A percentile compares a stretch with the other conserved stretches of the same genome.
Conservation (phyloP, 2,329 filamentous ascomycete genomes). For the Cladophialophora immunda region DNA sequence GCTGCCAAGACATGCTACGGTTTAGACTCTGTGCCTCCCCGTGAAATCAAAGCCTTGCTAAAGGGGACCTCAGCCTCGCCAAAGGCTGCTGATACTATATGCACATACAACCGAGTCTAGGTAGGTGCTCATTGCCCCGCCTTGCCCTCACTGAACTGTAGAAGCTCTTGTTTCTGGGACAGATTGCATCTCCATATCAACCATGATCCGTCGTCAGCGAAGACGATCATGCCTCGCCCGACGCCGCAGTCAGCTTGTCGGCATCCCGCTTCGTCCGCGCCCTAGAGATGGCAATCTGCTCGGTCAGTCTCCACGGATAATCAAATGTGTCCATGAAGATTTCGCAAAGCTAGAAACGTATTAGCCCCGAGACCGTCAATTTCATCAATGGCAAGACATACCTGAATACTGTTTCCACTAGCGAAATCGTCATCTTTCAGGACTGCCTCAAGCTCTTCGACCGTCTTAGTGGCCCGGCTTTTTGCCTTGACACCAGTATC, state of each 20-base stretch:
- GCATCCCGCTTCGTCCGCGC: constrained; percentile 18
- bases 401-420: constrained; percentile 31
- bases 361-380: constrained; percentile 11
- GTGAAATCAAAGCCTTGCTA: constrained; percentile 6
- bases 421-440: constrained; percentile 33
- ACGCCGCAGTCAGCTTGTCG: neutral
- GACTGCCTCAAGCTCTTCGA: constrained; percentile 33
- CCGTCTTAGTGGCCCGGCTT: constrained; percentile 32
- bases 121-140: neutral
- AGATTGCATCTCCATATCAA: neutral
- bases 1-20: constrained; percentile 16
- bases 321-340: constrained; percentile 37
- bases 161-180: neutral
- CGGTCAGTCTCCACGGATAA: constrained; percentile 33
- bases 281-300: constrained; percentile 27
- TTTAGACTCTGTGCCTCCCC: constrained; percentile 1
- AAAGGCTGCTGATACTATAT: neutral
- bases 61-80: constrained; percentile 16
- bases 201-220: neutral
- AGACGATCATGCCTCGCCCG: constrained; percentile 5
- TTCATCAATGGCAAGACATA: constrained; percentile 4
- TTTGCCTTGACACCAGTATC: constrained; percentile 50
- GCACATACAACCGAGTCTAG: neutral
- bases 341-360: constrained; percentile 29
- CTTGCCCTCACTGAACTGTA: neutral